Evolutionary conservation across 192 early-diverging fungal genomes (phyloP).

Genomic region (Rhizoclosmatium globosum): DNA sequence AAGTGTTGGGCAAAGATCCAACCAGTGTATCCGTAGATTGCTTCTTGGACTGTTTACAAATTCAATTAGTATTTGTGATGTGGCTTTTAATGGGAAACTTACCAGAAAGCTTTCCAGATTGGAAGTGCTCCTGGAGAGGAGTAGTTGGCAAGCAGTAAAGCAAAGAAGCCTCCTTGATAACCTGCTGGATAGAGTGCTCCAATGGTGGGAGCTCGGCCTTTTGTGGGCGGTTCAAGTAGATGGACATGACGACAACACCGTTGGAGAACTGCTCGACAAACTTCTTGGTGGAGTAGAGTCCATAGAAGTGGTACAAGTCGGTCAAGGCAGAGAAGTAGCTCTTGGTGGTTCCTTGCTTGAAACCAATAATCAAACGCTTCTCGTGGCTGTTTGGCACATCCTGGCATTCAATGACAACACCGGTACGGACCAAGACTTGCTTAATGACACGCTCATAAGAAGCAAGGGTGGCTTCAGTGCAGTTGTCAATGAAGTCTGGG

Average conservation of each 20-base stretch:
- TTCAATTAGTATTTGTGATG: neutral
- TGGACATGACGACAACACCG: conserved; percentile 91
- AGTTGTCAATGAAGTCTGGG: conserved; percentile 91
- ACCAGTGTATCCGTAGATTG: conserved; percentile 92
- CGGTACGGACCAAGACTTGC: conserved; percentile 82
- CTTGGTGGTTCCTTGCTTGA: conserved; percentile 86
- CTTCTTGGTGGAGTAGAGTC: conserved; percentile 93
- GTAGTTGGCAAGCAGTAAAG: conserved; percentile 96
- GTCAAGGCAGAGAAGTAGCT: conserved; percentile 93
- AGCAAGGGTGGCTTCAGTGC: conserved; percentile 86
- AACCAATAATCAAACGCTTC: conserved; percentile 90
- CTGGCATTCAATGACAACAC: conserved; percentile 91
- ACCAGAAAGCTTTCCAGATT: conserved; percentile 81
- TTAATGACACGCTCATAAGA: conserved; percentile 88
- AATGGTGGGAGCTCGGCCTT: conserved; percentile 81
- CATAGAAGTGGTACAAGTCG: conserved; percentile 98
- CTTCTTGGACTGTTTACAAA: conserved; percentile 74
- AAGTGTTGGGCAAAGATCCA: conserved; percentile 99
- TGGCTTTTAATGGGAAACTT: neutral
- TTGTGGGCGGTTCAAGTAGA: conserved; percentile 87
- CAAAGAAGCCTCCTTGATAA: conserved; percentile 95
- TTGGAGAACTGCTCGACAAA: conserved; percentile 99
- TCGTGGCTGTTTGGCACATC: conserved; percentile 87
- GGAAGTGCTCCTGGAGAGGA: conserved; percentile 92
- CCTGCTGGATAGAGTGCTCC: conserved; percentile 88